phyloP scores from a whole-genome alignment of 192 early-diverging fungal species.

The Coemansia sp. region DNA sequence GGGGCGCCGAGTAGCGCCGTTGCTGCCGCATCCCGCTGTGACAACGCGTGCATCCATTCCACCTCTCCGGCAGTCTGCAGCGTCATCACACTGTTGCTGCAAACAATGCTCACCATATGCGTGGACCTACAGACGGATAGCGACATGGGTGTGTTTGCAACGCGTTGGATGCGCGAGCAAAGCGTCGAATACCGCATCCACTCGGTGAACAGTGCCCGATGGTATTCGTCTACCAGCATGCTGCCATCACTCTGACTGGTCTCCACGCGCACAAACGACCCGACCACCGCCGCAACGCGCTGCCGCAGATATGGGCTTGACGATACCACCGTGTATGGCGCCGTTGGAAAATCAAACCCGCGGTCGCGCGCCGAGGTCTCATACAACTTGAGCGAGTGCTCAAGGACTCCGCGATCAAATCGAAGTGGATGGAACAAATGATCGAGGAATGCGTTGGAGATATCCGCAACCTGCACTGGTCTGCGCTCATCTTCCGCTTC shows the following conservation, averaged over 20 bases:
- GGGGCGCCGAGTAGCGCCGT: constrained; percentile 39
- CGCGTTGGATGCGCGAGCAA: constrained; percentile 46
- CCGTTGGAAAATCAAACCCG: constrained; percentile 29
- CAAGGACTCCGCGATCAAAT: constrained; percentile 42
- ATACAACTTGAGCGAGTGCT: constrained; percentile 38
- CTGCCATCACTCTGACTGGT: constrained; percentile 17
- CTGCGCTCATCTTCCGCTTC: background rate
- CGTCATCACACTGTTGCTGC: constrained; percentile 14
- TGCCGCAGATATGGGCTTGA: constrained; percentile 30
- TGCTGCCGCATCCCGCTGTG: constrained; percentile 24
- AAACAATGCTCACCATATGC: constrained; percentile 32
- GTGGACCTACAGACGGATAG: constrained; percentile 34
- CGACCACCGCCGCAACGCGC: constrained; percentile 30
- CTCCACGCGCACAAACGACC: constrained; percentile 31
- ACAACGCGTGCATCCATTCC: constrained; percentile 42
- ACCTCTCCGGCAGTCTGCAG: constrained; percentile 29
- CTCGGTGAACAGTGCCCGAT: constrained; percentile 41
- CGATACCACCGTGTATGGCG: constrained; percentile 15
- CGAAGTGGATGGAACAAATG: constrained; percentile 45
- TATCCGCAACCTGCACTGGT: constrained; percentile 30
- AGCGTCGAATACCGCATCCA: constrained; percentile 55
- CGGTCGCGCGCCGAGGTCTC: constrained; percentile 31
- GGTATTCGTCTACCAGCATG: constrained; percentile 27
- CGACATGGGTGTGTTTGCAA: constrained; percentile 25
- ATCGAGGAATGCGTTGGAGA: constrained; percentile 38